Evolutionary conservation across 1,139 yeast genomes (phyloP).

Genomic region (Diutina siamensis): DNA sequence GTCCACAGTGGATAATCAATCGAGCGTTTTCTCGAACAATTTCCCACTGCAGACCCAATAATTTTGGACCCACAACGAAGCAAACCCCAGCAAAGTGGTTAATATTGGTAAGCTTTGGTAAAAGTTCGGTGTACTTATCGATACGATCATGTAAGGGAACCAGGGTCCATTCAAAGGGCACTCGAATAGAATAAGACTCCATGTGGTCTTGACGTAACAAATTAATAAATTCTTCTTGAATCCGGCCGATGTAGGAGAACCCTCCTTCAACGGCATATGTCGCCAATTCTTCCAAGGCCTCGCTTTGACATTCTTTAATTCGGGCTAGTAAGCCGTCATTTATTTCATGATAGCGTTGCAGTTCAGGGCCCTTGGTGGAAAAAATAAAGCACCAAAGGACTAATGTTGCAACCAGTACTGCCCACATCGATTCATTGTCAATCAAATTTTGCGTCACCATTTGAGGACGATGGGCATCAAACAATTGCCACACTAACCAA

Average conservation of each 20-base stretch:
- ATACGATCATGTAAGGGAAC: conserved; percentile 22
- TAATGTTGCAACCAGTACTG: conserved; percentile 39
- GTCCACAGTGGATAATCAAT: conserved; percentile 11
- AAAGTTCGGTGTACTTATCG: conserved; percentile 28
- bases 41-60: conserved; percentile 11
- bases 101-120: conserved; percentile 15
- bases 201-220: conserved; percentile 22
- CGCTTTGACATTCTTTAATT: background rate
- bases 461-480: conserved; percentile 17
- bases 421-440: conserved; percentile 26
- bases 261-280: conserved; percentile 18
- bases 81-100: conserved; percentile 11
- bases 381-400: conserved; percentile 51
- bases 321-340: conserved; percentile 13
- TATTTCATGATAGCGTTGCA: conserved; percentile 19
- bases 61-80: conserved; percentile 9
- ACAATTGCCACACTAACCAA: conserved; percentile 42
- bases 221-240: conserved; percentile 18
- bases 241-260: conserved; percentile 22
- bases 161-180: conserved; percentile 11
- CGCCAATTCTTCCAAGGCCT: background rate
- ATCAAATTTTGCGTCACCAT: conserved; percentile 8
- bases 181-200: conserved; percentile 9
- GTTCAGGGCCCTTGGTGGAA: conserved; percentile 45
- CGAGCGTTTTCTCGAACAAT: conserved; percentile 12